phyloP scores from a whole-genome alignment of 345 rosid genomes.

The Salix suchowensis region DNA sequence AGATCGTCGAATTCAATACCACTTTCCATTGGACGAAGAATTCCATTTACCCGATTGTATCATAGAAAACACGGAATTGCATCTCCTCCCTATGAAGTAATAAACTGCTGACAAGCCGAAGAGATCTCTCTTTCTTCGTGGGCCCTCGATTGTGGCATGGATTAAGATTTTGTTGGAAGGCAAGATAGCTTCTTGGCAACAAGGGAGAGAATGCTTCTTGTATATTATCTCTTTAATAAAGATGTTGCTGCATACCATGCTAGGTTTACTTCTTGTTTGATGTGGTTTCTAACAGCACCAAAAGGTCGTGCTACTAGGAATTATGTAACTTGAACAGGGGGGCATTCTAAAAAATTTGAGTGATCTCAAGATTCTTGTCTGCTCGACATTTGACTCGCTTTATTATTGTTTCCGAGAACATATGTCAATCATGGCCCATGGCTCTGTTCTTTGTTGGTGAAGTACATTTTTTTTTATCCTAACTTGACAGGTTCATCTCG shows the following conservation, averaged over 20 bases:
- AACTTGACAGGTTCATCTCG: neutral
- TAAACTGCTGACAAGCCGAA: conserved; percentile 5
- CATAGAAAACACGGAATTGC: neutral
- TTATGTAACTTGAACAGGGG: neutral
- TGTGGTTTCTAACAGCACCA: neutral
- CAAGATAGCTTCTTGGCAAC: conserved; percentile 17
- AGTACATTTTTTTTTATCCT: neutral
- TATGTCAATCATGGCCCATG: neutral
- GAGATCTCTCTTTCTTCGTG: conserved; percentile 1
- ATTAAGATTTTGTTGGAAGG: conserved; percentile 15
- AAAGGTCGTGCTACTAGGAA: neutral
- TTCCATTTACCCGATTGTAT: conserved; percentile 8
- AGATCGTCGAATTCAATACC: conserved; percentile 11
- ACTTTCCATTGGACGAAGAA: conserved; percentile 8
- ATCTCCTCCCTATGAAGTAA: neutral
- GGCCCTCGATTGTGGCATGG: neutral
- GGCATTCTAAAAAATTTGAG: neutral
- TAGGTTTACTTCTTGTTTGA: neutral
- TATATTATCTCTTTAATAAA: conserved; percentile 25
- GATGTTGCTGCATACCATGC: conserved; percentile 1
- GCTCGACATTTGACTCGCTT: neutral
- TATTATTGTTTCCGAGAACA: neutral
- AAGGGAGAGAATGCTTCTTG: conserved; percentile 13
- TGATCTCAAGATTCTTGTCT: neutral
- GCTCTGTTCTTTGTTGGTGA: neutral